phyloP scores from a whole-genome alignment of 2,329 filamentous ascomycete species.

The Xylaria arbuscula region DNA sequence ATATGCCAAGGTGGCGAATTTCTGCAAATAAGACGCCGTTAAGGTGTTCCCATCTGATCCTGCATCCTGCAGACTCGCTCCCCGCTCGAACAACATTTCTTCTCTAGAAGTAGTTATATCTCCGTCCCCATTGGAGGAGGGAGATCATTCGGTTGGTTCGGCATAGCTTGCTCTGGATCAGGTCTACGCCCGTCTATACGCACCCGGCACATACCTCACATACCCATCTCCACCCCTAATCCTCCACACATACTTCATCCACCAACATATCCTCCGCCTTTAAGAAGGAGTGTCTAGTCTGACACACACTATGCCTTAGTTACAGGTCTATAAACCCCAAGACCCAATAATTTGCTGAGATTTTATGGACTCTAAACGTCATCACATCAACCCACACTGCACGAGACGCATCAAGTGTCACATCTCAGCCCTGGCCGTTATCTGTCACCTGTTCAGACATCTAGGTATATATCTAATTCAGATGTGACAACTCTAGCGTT shows the following conservation, averaged over 20 bases:
- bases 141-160: conserved; percentile 5
- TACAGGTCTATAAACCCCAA: not conserved
- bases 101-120: not conserved
- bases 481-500: not conserved
- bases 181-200: not conserved
- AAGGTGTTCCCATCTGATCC: conserved; percentile 8
- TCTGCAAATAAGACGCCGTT: conserved; percentile 15
- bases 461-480: not conserved
- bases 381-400: conserved; percentile 22
- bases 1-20: conserved; percentile 14
- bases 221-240: conserved; percentile 1
- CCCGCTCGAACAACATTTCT: not conserved
- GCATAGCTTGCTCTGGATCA: conserved; percentile 15
- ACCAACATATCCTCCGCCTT: not conserved
- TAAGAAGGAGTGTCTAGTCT: conserved; percentile 13
- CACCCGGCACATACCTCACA: conserved; percentile 13
- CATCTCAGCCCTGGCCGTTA: conserved; percentile 25
- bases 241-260: not conserved
- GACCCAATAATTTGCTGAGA: conserved; percentile 11
- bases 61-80: conserved; percentile 9
- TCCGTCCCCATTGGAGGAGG: not conserved
- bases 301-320: conserved; percentile 25
- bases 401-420: conserved; percentile 20
- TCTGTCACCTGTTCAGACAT: conserved; percentile 6
- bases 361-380: conserved; percentile 16